Conservation (phyloP, 306 rosid genomes). For the Acmispon strigosus region DNA sequence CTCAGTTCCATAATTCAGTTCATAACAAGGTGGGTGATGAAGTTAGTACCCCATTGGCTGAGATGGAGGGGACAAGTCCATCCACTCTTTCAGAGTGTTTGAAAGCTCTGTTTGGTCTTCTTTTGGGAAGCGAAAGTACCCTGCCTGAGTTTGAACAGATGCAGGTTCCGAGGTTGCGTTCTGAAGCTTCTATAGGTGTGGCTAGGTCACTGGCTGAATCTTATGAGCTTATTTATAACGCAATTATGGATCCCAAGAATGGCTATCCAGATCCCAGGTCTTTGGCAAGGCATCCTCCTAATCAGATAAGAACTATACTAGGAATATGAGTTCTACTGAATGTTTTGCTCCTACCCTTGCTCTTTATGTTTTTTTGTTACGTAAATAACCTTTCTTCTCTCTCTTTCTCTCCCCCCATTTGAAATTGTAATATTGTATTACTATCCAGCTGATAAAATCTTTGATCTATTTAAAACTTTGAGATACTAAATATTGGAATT, state of each 20-base stretch:
- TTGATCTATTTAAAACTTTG: neutral
- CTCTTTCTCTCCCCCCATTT: neutral
- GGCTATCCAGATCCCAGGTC: slow-evolving; percentile 83
- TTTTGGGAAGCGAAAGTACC: slow-evolving; percentile 84
- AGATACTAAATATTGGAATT: neutral
- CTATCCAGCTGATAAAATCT: neutral
- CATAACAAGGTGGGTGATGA: slow-evolving; percentile 31
- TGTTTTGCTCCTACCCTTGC: neutral
- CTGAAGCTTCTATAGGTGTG: slow-evolving; percentile 78
- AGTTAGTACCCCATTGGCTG: slow-evolving; percentile 52
- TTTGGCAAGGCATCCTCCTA: slow-evolving; percentile 94
- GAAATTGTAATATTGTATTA: slow-evolving; percentile 6
- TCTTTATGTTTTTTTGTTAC: neutral
- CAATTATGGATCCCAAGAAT: slow-evolving; percentile 82
- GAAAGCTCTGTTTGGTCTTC: slow-evolving; percentile 73
- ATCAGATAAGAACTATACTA: slow-evolving; percentile 95
- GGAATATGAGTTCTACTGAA: slow-evolving; percentile 54
- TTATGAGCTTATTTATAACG: slow-evolving; percentile 69
- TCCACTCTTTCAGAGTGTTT: slow-evolving; percentile 64
- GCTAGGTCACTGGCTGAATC: slow-evolving; percentile 76
- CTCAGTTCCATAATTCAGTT: slow-evolving; percentile 39
- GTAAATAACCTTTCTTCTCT: slow-evolving; percentile 17
- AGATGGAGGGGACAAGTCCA: slow-evolving; percentile 64
- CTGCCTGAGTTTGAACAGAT: slow-evolving; percentile 93
- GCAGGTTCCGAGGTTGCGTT: slow-evolving; percentile 86